Base-by-base conservation (phyloP, 805 yeast species). In the Debaryomyces tyrocola region DNA sequence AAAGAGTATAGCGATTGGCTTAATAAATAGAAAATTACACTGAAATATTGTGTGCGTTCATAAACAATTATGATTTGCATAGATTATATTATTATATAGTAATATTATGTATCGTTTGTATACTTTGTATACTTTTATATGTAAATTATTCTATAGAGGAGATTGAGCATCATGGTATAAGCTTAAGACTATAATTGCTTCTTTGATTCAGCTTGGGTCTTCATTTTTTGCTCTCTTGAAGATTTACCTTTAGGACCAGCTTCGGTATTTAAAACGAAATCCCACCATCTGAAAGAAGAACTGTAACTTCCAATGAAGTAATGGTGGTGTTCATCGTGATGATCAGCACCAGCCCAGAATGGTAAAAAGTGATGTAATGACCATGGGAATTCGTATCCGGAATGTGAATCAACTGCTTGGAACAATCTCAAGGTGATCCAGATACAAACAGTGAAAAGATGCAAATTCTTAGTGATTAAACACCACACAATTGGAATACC, bases 341-440 rank as follows among this genome's bases (percentile, higher is more conserved):
- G 85, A 46, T 77, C 83, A 33, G 84, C 84, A 28, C 84, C 85
- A 8, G 85, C 84, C 85, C 85, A 80, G 62, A 80, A 73, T 37
- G 85, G 85, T n/a, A 80, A 43, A 58, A 78, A 68, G 46, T 78
- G 61, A 59, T 79, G 78, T 56, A 80, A 69, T 1, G 83, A 79
- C 81, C 80, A 78, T 4, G 85, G 85, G 63, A 80, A 80, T 48
- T 80, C 84, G 56, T 80, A 80, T 34, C 85, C 85, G 2, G 83
- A 78, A 54, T 80, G 85, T 11, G 84, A 70, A 56, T 80, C 85
- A 36, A 80, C 83, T 12, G 84, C 84, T 57, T 80, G 85, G 56
- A 76, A 72, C 51, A 80, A 70, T 55, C 85, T 67, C 45, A 79
- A 58, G 15, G 69, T 63, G 24, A 80, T 76, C 85, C 85, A 80